Percentiles rank a stretch among this genome's conserved stretches.
Evolutionary conservation across 2,329 filamentous ascomycete species (phyloP).

Genomic region (Xylaria digitata): DNA sequence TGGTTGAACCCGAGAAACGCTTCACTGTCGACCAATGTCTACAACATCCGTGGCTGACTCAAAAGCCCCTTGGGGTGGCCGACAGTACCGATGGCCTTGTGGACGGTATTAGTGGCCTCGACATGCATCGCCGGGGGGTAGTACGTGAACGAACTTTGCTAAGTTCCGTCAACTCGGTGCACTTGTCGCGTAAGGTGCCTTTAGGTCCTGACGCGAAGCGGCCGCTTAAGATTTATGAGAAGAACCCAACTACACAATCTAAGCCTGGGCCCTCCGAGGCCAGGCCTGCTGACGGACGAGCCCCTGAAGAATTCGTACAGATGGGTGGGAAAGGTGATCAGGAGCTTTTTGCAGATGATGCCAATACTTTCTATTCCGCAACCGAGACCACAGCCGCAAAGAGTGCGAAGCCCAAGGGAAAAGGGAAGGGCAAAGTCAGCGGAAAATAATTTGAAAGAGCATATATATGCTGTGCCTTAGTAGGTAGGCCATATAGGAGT

Average conservation of each 20-base stretch:
- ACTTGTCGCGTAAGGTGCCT: constrained; percentile 63
- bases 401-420: constrained; percentile 44
- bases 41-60: constrained; percentile 87
- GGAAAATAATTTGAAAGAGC: constrained; percentile 30
- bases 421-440: constrained; percentile 44
- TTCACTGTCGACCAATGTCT: constrained; percentile 93
- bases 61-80: constrained; percentile 68
- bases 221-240: constrained; percentile 78
- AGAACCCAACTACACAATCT: constrained; percentile 68
- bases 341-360: constrained; percentile 76
- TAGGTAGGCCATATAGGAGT: background rate
- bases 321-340: constrained; percentile 90
- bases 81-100: constrained; percentile 95
- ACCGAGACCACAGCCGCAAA: constrained; percentile 52
- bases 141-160: constrained; percentile 87
- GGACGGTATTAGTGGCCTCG: constrained; percentile 82
- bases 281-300: constrained; percentile 73
- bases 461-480: background rate
- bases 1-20: constrained; percentile 83
- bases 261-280: constrained; percentile 65
- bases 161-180: constrained; percentile 81
- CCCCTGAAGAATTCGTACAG: constrained; percentile 81
- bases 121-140: constrained; percentile 84
- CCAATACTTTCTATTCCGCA: constrained; percentile 61
- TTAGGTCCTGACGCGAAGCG: constrained; percentile 67